Conservation (phyloP, 2,329 filamentous ascomycete species). For the Verticillium albo-atrum region DNA sequence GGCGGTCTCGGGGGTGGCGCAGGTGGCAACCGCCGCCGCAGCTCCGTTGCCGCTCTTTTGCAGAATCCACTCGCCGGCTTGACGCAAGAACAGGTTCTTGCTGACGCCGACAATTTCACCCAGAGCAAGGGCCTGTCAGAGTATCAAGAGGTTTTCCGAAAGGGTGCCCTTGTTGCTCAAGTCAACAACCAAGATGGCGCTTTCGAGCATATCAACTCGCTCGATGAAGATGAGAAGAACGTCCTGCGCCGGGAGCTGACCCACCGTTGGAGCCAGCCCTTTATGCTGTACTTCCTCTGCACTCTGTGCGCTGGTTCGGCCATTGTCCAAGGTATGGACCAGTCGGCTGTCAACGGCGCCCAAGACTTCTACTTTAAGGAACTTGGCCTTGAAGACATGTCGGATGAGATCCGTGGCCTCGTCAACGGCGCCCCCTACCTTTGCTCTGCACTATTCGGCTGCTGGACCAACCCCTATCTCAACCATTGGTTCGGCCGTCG, state of each 20-base stretch:
- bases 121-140: constrained; percentile 25
- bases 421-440: constrained; percentile 53
- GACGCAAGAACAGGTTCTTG: constrained; percentile 21
- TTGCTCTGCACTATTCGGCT: constrained; percentile 36
- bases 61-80: constrained; percentile 25
- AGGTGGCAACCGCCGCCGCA: not conserved
- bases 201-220: constrained; percentile 20
- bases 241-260: constrained; percentile 21
- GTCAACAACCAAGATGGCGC: constrained; percentile 28
- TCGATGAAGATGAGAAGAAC: constrained; percentile 22
- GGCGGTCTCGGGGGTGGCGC: not conserved
- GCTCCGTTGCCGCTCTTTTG: constrained; percentile 20
- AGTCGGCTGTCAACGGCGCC: constrained; percentile 61
- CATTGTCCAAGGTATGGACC: constrained; percentile 63
- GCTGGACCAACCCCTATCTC: constrained; percentile 34
- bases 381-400: constrained; percentile 18
- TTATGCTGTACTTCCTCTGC: constrained; percentile 28
- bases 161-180: constrained; percentile 48
- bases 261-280: constrained; percentile 26
- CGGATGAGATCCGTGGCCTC: constrained; percentile 46
- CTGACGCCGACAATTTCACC: constrained; percentile 32
- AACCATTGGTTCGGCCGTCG: constrained; percentile 60
- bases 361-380: constrained; percentile 41
- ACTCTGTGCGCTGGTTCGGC: constrained; percentile 35
- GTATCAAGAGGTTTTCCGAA: constrained; percentile 39